A percentile compares a stretch with the other conserved stretches of the same genome.
Evolutionary conservation across 179 eudicot genomes (phyloP).

Genomic region (Nepenthes alata): DNA sequence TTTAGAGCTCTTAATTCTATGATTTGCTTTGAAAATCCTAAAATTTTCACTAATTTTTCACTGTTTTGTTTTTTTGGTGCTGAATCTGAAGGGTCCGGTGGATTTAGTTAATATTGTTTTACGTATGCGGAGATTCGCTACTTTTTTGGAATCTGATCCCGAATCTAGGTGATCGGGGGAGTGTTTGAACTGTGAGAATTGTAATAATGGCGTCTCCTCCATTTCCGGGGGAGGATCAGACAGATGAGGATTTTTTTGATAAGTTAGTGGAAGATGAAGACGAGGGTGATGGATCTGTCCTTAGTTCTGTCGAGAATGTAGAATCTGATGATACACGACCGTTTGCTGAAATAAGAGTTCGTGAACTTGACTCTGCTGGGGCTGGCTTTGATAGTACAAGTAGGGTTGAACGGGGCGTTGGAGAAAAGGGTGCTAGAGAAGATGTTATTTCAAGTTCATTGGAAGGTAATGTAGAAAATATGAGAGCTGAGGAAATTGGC

Average conservation of each 20-base stretch:
- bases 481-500: slow-evolving; percentile 7
- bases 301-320: slow-evolving; percentile 12
- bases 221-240: slow-evolving; percentile 56
- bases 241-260: slow-evolving; percentile 73
- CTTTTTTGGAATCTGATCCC: neutral
- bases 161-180: neutral
- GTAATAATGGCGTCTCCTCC: slow-evolving; percentile 19
- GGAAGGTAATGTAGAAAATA: slow-evolving; percentile 7
- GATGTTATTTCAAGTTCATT: neutral
- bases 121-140: neutral
- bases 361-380: slow-evolving; percentile 14
- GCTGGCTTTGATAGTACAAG: slow-evolving; percentile 17
- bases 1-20: slow-evolving; percentile 3
- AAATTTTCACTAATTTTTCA: slow-evolving; percentile 1
- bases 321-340: slow-evolving; percentile 37
- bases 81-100: slow-evolving; percentile 4
- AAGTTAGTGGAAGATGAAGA: slow-evolving; percentile 59
- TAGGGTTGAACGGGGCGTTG: slow-evolving; percentile 10
- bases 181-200: slow-evolving; percentile 2
- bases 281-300: slow-evolving; percentile 19
- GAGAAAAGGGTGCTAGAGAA: slow-evolving; percentile 5
- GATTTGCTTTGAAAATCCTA: slow-evolving; percentile 3
- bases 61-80: slow-evolving; percentile 9
- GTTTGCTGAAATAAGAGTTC: slow-evolving; percentile 33
- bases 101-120: slow-evolving; percentile 6